Evolutionary conservation across 2,329 filamentous ascomycete species (phyloP).

Genomic region (Calonectria hawksworthii): DNA sequence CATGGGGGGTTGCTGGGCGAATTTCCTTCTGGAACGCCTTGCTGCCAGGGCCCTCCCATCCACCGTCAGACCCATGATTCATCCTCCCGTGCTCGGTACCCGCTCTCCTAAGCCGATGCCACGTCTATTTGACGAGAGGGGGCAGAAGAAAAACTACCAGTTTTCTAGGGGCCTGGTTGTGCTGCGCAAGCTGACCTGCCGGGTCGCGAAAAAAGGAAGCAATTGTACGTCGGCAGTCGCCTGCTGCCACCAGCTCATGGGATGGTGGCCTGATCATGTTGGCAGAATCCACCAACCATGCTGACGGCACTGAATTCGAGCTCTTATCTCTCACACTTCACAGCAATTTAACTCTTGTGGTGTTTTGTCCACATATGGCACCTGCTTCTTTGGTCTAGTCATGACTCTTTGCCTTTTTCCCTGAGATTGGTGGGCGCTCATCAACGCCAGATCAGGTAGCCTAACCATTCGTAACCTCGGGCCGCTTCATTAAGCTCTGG

Average conservation of each 20-base stretch:
- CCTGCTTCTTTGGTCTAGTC: slow-evolving; percentile 24
- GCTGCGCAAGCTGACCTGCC: slow-evolving; percentile 2
- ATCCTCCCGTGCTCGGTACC: slow-evolving; percentile 1
- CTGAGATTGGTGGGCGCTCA: slow-evolving; percentile 8
- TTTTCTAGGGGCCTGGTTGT: slow-evolving; percentile 2
- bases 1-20: slow-evolving; percentile 35
- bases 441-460: slow-evolving; percentile 11
- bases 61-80: slow-evolving; percentile 18
- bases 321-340: slow-evolving; percentile 19
- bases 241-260: slow-evolving; percentile 17
- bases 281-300: slow-evolving; percentile 26
- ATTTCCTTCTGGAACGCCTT: slow-evolving; percentile 41
- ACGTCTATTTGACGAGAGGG: slow-evolving; percentile 10
- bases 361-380: slow-evolving; percentile 23
- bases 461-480: not conserved
- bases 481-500: slow-evolving; percentile 17
- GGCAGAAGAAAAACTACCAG: slow-evolving; percentile 12
- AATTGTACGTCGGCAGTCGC: slow-evolving; percentile 25
- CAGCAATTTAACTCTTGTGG: slow-evolving; percentile 13
- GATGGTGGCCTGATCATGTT: slow-evolving; percentile 23
- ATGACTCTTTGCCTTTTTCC: slow-evolving; percentile 21
- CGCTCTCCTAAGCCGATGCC: slow-evolving; percentile 6
- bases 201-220: slow-evolving; percentile 14
- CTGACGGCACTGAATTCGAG: slow-evolving; percentile 19
- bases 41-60: slow-evolving; percentile 23